A percentile compares a stretch with the other conserved stretches of the same genome.
These are phyloP conservation scores for Oxyria digyna DNA, from an alignment of 148 eudicot genomes.

Conservation along the genomic window DNA sequence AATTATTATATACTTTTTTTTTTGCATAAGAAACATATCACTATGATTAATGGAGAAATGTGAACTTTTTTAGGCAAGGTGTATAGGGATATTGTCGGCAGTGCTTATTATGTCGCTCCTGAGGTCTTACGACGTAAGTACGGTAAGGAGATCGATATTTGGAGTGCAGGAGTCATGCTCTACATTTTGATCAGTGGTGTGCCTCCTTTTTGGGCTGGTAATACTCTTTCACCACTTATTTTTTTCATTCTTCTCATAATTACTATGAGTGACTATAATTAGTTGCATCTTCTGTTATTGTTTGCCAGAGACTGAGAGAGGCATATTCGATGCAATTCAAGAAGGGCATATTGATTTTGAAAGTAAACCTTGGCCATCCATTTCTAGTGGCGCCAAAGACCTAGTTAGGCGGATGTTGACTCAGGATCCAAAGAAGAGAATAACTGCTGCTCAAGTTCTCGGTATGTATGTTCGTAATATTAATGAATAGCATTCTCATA, in stretches of 20 bases:
- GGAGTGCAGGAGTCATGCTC: slow-evolving; percentile 96
- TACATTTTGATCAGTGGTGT: slow-evolving; percentile 91
- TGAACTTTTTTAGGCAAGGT: slow-evolving; percentile 46
- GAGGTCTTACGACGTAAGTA: slow-evolving; percentile 77
- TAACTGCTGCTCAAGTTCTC: slow-evolving; percentile 83
- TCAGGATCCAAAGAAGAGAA: slow-evolving; percentile 64
- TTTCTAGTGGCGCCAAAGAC: slow-evolving; percentile 79
- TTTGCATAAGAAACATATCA: background rate
- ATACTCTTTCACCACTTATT: background rate
- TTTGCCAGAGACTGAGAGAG: slow-evolving; percentile 65
- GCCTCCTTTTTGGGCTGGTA: slow-evolving; percentile 98
- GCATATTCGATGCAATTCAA: slow-evolving; percentile 72
- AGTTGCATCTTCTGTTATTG: background rate
- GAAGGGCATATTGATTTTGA: slow-evolving; percentile 74
- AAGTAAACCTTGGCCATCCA: slow-evolving; percentile 79
- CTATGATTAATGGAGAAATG: background rate
- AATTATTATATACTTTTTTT: background rate
- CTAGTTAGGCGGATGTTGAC: slow-evolving; percentile 74
- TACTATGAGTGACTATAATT: background rate
- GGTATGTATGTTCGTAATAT: slow-evolving; percentile 27
- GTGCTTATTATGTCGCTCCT: slow-evolving; percentile 94
- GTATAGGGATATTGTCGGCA: slow-evolving; percentile 81
- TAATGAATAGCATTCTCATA: background rate
- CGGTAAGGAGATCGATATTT: slow-evolving; percentile 76
- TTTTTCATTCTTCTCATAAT: background rate